Base-by-base conservation (phyloP, 495 filamentous ascomycete genomes). In the Paragyromitra xinjiangensis region DNA sequence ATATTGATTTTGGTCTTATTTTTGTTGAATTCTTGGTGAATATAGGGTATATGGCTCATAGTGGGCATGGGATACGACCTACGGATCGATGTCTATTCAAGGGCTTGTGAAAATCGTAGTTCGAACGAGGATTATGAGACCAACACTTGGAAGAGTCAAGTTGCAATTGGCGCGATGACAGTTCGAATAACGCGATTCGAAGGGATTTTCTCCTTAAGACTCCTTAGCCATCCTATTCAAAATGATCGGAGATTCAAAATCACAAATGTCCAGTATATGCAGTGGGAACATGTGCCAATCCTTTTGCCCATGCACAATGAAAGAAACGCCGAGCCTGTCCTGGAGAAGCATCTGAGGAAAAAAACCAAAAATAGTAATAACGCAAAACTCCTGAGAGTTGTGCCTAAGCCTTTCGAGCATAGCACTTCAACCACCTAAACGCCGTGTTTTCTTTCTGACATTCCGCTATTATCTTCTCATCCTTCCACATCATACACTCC, bases 401-500 rank as follows among this genome's bases (percentile, higher is more conserved):
- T 73, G 42, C 8, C 8, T 77, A 79, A 5, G 45, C 45, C 68
- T 81, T 82, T n/a, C 80, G 76, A 39, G 77, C 78, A 64, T 81
- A 78, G 56, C 80, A 78, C 50, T 81, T 83, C 58, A 81, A 45
- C 81, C 81, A 83, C 42, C 75, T 68, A 50, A 83, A 83, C 40
- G 78, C 81, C 5, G 81, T 82, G 40, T 82, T 81, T 50, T 79
- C 65, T 34, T 55, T 74, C 29, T 67, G 77, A 16, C 81, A 82
- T 58, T 82, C 81, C 19, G 77, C 71, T 55, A 78, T 56, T 24
- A 82, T 62, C 14, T 63, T 73, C 42, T 74, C 67, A 56, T 81
- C 75, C 14, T 69, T 81, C 81, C 81, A 83, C 5, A 83, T 64
- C 16, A 45, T 73, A 9, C 61, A 70, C 19, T 81, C 81, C 19